Conservation (phyloP, 306 rosid genomes). For the Prunus fruticosa region DNA sequence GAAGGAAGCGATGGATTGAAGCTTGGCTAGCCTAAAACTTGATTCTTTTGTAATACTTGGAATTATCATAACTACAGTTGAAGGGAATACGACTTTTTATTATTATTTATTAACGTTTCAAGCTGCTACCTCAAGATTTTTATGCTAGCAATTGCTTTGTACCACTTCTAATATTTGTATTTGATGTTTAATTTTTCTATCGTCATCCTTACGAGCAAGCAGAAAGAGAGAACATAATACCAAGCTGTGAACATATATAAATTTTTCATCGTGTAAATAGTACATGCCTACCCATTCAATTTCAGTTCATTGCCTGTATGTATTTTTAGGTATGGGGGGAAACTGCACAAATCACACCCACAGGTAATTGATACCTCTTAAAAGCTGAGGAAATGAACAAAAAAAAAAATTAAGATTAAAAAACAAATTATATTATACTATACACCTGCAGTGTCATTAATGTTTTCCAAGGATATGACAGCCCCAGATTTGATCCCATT, state of each 20-base stretch:
- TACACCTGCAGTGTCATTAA: slow-evolving; percentile 58
- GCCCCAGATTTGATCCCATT: slow-evolving; percentile 73
- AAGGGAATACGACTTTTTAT: neutral
- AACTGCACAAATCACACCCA: slow-evolving; percentile 20
- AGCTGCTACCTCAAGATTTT: neutral
- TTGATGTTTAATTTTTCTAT: too few species aligned
- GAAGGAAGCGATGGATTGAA: slow-evolving; percentile 42
- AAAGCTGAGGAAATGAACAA: slow-evolving; percentile 26
- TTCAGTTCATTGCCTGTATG: neutral
- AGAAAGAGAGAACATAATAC: too few species aligned
- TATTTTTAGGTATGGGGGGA: neutral
- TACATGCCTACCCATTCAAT: slow-evolving; percentile 17
- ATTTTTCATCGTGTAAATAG: neutral
- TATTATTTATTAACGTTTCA: neutral
- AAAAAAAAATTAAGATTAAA: neutral
- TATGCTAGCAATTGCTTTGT: neutral
- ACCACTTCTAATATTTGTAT: neutral
- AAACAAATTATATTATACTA: slow-evolving; percentile 8
- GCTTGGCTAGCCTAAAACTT: slow-evolving; percentile 48
- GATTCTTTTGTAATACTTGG: slow-evolving; percentile 1
- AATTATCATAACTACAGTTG: neutral
- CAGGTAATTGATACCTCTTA: slow-evolving; percentile 32
- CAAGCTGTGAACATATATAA: too few species aligned
- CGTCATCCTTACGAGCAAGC: too few species aligned
- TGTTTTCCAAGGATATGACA: slow-evolving; percentile 79